Evolutionary conservation across 1,284 basidiomycete genomes (phyloP).

Genomic region (Taiwanofungus camphoratus): DNA sequence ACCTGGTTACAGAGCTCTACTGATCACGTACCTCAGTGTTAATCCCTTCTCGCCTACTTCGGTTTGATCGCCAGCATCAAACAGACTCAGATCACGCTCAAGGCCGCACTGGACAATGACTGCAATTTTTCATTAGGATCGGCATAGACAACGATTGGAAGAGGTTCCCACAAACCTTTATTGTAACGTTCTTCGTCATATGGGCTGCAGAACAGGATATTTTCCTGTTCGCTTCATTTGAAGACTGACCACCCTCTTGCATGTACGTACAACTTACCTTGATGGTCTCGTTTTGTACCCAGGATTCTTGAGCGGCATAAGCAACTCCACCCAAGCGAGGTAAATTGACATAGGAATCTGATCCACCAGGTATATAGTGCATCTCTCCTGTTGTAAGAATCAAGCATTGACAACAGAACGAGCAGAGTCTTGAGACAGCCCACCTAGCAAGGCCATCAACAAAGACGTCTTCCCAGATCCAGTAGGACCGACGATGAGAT

Average conservation of each 20-base stretch:
- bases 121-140: slow-evolving; percentile 30
- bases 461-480: slow-evolving; percentile 48
- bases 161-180: slow-evolving; percentile 28
- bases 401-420: background rate
- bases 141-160: slow-evolving; percentile 19
- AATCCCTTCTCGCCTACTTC: slow-evolving; percentile 67
- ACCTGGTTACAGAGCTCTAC: too few species aligned
- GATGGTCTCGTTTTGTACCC: slow-evolving; percentile 59
- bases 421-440: background rate
- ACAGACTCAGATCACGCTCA: slow-evolving; percentile 55
- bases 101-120: slow-evolving; percentile 62
- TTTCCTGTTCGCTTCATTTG: slow-evolving; percentile 25
- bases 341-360: slow-evolving; percentile 59
- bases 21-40: slow-evolving; percentile 37
- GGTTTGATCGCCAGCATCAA: slow-evolving; percentile 69
- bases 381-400: slow-evolving; percentile 39
- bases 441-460: slow-evolving; percentile 51
- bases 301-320: slow-evolving; percentile 75
- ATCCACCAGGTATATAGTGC: slow-evolving; percentile 49
- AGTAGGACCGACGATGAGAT: slow-evolving; percentile 60
- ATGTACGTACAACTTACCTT: slow-evolving; percentile 21
- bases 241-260: background rate
- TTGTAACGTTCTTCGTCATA: slow-evolving; percentile 39
- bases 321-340: slow-evolving; percentile 64
- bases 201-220: slow-evolving; percentile 39